These are phyloP conservation scores for Selaginella tamariscina DNA, from an alignment of 75 land plant species.

Conservation along the genomic window DNA sequence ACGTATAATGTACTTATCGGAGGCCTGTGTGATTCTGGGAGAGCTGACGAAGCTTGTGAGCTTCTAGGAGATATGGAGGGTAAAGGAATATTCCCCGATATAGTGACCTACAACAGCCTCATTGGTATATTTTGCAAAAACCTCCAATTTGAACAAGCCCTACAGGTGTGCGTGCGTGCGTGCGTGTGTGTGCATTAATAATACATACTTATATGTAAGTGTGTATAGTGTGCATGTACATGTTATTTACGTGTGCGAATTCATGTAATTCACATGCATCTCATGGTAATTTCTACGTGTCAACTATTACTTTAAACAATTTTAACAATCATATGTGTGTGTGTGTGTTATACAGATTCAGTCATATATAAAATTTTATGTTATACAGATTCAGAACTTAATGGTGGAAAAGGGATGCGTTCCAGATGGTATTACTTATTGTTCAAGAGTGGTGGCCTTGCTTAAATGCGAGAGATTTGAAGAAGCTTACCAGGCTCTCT, in stretches of 20 bases:
- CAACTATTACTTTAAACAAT: too few species aligned
- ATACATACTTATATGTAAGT: too few species aligned
- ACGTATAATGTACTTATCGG: background rate
- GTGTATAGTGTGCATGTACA: too few species aligned
- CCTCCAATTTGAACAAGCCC: background rate
- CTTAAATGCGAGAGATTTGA: background rate
- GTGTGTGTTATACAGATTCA: too few species aligned
- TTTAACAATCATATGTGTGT: too few species aligned
- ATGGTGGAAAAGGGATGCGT: background rate
- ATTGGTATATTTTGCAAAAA: background rate
- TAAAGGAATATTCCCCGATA: background rate
- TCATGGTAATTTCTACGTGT: too few species aligned
- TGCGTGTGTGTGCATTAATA: too few species aligned
- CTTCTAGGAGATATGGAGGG: background rate
- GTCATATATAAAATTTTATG: too few species aligned
- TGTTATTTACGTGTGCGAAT: too few species aligned
- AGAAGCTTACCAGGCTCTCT: too few species aligned
- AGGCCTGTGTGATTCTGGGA: background rate
- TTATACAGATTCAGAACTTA: background rate
- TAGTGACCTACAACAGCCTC: background rate
- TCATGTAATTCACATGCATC: too few species aligned
- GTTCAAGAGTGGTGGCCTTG: background rate
- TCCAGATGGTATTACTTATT: background rate
- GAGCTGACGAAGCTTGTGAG: background rate
- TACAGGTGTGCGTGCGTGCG: too few species aligned